These are phyloP conservation scores for Pseudozyma thailandica DNA, from an alignment of 1,284 basidiomycete species.

Conservation along the genomic window DNA sequence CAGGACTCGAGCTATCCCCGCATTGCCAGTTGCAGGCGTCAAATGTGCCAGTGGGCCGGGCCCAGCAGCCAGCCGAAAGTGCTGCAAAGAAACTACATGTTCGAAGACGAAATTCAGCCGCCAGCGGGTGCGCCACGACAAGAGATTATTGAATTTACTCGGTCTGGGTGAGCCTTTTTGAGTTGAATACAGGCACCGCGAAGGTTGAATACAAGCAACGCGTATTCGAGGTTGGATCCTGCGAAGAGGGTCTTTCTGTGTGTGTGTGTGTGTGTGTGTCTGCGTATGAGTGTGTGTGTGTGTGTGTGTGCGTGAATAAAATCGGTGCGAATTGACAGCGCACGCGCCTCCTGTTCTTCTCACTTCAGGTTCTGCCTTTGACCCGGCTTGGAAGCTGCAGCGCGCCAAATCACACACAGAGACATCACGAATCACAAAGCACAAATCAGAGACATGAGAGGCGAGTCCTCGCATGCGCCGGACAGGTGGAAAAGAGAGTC, in stretches of 20 bases:
- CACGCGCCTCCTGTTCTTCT: constrained; percentile 23
- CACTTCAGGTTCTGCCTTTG: constrained; percentile 1
- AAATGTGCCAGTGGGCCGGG: no score
- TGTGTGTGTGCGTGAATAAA: background rate
- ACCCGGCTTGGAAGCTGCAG: constrained; percentile 20
- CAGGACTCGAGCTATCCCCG: no score
- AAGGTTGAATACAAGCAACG: constrained; percentile 6
- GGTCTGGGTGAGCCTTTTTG: no score
- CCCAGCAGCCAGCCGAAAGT: background rate
- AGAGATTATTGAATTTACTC: no score
- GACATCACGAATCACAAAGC: background rate
- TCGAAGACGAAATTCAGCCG: no score
- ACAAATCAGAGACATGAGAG: background rate
- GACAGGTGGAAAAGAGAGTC: constrained; percentile 1
- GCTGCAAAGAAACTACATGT: no score
- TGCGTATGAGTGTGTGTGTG: no score
- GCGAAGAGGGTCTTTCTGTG: no score
- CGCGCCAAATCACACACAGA: constrained; percentile 17
- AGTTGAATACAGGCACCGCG: no score
- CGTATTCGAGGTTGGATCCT: constrained; percentile 9
- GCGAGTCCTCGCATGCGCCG: background rate
- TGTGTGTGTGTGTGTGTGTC: constrained; percentile 17
- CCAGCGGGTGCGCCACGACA: constrained; percentile 8
- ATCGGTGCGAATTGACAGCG: constrained; percentile 14
- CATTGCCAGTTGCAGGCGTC: no score